phyloP scores from a whole-genome alignment of 352 stramenopile species.

The Thalassiosira hispida region DNA sequence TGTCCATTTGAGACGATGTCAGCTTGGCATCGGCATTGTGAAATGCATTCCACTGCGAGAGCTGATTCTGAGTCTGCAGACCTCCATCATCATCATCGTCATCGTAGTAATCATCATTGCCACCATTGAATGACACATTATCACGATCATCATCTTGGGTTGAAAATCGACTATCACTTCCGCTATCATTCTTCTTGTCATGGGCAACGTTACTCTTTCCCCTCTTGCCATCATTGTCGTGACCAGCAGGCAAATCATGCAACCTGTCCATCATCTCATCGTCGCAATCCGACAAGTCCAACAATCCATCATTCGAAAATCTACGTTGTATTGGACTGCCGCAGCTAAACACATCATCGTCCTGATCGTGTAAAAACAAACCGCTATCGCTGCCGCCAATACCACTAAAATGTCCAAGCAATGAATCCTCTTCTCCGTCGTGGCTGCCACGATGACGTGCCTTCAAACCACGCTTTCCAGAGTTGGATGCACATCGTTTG shows the following conservation, averaged over 20 bases:
- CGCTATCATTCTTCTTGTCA: not conserved
- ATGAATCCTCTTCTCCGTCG: not conserved
- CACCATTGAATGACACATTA: conserved; percentile 14
- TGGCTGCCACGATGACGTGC: conserved; percentile 11
- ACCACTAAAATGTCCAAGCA: conserved; percentile 16
- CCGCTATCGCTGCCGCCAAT: not conserved
- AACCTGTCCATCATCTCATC: not conserved
- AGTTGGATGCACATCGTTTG: conserved; percentile 46
- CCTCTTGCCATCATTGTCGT: too few relatives aligned
- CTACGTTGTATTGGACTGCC: conserved; percentile 36
- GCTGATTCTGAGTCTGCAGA: not conserved
- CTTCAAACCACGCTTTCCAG: conserved; percentile 35
- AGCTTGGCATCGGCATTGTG: conserved; percentile 33
- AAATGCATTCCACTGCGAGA: conserved; percentile 45
- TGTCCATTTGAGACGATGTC: conserved; percentile 15
- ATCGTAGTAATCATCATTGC: conserved; percentile 8
- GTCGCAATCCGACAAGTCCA: not conserved
- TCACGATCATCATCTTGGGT: conserved; percentile 11
- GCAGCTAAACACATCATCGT: conserved; percentile 21
- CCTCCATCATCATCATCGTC: not conserved
- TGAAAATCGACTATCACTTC: conserved; percentile 17
- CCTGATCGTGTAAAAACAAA: not conserved
- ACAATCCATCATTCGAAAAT: conserved; percentile 22
- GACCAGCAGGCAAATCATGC: not conserved
- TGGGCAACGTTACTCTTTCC: not conserved